A percentile compares a stretch with the other conserved stretches of the same genome.
phyloP scores from a whole-genome alignment of 495 filamentous ascomycete genomes.

The Stereocaulon alpinum region DNA sequence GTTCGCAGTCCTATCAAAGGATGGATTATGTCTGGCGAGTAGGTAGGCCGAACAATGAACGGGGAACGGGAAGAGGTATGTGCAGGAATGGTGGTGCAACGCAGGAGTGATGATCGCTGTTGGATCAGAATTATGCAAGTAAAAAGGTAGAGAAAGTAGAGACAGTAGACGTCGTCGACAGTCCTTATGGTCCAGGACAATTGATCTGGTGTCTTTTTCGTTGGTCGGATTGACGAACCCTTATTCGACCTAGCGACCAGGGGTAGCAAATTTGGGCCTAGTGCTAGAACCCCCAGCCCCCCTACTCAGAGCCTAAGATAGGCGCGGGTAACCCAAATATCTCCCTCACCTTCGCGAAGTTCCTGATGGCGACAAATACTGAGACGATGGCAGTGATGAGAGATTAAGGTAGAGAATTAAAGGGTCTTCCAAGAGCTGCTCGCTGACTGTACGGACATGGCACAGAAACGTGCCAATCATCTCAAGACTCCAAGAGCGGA shows the following conservation, averaged over 20 bases:
- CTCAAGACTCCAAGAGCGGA: background rate
- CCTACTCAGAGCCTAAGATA: background rate
- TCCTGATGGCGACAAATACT: background rate
- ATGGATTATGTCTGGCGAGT: background rate
- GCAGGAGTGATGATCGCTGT: background rate
- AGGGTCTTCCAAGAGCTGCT: background rate
- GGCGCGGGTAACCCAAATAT: background rate
- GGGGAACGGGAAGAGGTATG: background rate
- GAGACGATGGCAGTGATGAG: background rate
- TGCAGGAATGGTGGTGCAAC: background rate
- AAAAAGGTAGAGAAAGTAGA: background rate
- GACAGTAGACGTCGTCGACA: background rate
- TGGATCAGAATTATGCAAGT: background rate
- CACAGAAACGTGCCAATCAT: background rate
- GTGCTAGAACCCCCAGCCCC: background rate
- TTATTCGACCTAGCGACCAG: conserved; percentile 5
- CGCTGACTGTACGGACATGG: background rate
- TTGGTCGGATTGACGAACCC: background rate
- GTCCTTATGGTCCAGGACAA: background rate
- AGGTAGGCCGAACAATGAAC: background rate
- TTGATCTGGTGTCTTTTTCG: conserved; percentile 4
- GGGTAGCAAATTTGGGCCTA: background rate
- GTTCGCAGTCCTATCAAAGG: background rate
- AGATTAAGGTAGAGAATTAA: background rate
- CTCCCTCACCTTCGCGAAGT: background rate